Base-by-base conservation (phyloP, 306 rosid genomes). In the Nissolia schottii region DNA sequence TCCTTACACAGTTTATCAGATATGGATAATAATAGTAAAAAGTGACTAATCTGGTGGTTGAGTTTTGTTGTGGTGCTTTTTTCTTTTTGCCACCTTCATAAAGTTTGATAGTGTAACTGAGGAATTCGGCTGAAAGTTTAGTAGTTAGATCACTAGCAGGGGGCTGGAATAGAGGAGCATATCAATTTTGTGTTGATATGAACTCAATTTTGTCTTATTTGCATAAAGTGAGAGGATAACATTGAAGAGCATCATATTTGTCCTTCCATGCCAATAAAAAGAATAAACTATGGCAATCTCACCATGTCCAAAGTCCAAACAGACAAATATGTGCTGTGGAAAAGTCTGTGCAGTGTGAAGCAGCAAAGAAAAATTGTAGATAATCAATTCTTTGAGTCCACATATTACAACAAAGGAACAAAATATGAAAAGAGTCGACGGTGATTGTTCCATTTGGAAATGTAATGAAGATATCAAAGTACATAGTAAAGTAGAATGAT, bases 381-480 rank as follows among this genome's bases (percentile, higher is more conserved):
- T 63, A 35, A 16, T 62, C 71, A 25, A 51, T 37, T 35, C 43
- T 6, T 10, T 11, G 65, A 31, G 46, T 54, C 48, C 50, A 38
- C 35, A 64, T 18, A 24, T 51, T 51, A 18, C 43, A 34, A 59
- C 13, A 37, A 76, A 67, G 16, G 32, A 34, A 59, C 13, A 37
- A 76, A 67, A 25, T 25, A 55, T 3, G 53, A 23, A 34, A 32
- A 46, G 24, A 31, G 12, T 55, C 7, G 3, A 38, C 55, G 18
- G 6, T 70, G 67, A 18, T 71, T 71, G 56, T 57, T n/a, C 25
- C 56, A 71, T 19, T 75, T 64, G 18, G 20, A 40, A 54, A 64
- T 67, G 68, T 9, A 45, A 67, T 70, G 23, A 9, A 15, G 32
- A 15, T 66, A 41, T 31, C 20, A 34, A 49, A 34, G 32, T 49